These are phyloP conservation scores for Neoboletus magnificus DNA, from an alignment of 768 basidiomycete species.

Conservation along the genomic window DNA sequence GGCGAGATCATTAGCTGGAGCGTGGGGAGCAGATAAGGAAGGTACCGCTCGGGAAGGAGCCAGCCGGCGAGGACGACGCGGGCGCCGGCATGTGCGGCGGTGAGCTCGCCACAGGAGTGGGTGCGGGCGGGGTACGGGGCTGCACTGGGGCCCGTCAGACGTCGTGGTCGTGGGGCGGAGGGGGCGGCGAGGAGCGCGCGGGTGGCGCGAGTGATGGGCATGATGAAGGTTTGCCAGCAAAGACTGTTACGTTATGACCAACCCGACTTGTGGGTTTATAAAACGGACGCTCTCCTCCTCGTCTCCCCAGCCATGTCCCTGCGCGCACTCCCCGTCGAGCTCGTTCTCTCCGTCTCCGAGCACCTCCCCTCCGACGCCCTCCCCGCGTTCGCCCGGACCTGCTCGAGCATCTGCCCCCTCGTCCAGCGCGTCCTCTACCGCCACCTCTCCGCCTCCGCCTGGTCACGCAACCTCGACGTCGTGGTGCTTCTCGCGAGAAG, in stretches of 20 bases:
- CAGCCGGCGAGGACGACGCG: slow-evolving; percentile 76
- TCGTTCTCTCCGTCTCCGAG: slow-evolving; percentile 52
- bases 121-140: slow-evolving; percentile 58
- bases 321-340: slow-evolving; percentile 54
- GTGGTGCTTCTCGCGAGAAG: slow-evolving; percentile 54
- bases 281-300: not conserved
- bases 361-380: slow-evolving; percentile 38
- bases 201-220: not conserved
- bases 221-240: slow-evolving; percentile 4
- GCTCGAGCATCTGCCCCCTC: slow-evolving; percentile 40
- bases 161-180: not conserved
- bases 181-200: not conserved
- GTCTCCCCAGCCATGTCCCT: slow-evolving; percentile 38
- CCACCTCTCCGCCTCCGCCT: slow-evolving; percentile 44
- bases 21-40: slow-evolving; percentile 29
- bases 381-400: slow-evolving; percentile 45
- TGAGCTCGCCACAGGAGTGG: slow-evolving; percentile 62
- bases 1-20: slow-evolving; percentile 33
- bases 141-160: slow-evolving; percentile 16
- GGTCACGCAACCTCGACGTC: slow-evolving; percentile 45
- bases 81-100: slow-evolving; percentile 47
- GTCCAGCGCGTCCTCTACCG: slow-evolving; percentile 66
- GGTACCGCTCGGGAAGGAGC: slow-evolving; percentile 79
- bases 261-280: not conserved
- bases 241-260: slow-evolving; percentile 16